These are phyloP conservation scores for Colletotrichum sp. DNA, from an alignment of 2,329 filamentous ascomycete genomes.

Conservation along the genomic window DNA sequence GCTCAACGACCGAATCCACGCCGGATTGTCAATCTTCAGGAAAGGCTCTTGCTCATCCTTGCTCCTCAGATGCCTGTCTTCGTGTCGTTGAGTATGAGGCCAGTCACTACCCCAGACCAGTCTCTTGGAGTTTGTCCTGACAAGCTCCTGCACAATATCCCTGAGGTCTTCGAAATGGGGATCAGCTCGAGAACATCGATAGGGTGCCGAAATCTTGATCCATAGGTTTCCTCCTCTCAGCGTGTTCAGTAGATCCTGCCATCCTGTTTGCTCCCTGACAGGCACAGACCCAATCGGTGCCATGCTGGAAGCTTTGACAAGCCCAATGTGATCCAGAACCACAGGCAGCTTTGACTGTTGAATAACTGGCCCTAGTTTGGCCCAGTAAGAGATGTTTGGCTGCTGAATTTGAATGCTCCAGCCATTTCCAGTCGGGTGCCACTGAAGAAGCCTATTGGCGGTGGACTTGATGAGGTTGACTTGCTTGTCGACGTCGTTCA, in stretches of 20 bases:
- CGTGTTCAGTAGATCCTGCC: neutral
- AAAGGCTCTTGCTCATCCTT: neutral
- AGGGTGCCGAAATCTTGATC: neutral
- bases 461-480: neutral
- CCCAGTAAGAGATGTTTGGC: neutral
- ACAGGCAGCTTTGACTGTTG: neutral
- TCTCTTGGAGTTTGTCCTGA: neutral
- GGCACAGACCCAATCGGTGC: neutral
- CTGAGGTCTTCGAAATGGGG: neutral
- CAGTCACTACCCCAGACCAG: neutral
- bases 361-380: neutral
- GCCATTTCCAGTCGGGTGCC: neutral
- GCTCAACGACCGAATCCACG: neutral
- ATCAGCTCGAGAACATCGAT: neutral
- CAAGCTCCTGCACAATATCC: neutral
- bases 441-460: neutral
- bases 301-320: neutral
- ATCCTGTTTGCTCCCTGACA: neutral
- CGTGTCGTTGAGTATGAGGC: neutral
- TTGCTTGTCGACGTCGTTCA: neutral
- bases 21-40: neutral
- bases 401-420: neutral
- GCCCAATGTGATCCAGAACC: neutral
- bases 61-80: neutral
- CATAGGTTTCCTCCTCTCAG: neutral